phyloP scores from a whole-genome alignment of 305 asterid species.

The Stenogyne calaminthoides region DNA sequence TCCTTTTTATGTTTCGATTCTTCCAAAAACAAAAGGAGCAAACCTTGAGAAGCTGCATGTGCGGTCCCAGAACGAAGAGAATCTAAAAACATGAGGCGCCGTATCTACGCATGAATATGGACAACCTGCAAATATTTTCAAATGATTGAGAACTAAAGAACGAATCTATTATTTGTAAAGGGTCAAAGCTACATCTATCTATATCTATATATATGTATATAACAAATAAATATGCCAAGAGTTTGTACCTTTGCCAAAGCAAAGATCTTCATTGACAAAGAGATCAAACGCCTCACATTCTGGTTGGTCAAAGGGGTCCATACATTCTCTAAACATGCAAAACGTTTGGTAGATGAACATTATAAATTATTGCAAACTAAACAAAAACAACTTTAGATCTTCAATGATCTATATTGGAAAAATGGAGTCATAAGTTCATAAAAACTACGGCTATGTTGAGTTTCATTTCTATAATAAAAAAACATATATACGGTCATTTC shows the following conservation, averaged over 20 bases:
- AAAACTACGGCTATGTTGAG: not conserved
- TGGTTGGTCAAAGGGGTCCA: slow-evolving; percentile 90
- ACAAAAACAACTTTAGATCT: not conserved
- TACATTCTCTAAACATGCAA: slow-evolving; percentile 62
- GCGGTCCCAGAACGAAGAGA: slow-evolving; percentile 81
- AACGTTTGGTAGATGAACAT: slow-evolving; percentile 16
- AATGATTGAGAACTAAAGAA: not conserved
- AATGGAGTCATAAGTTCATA: not conserved
- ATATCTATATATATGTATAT: not conserved
- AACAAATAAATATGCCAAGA: not conserved
- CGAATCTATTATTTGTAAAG: not conserved
- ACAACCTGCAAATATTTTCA: slow-evolving; percentile 61
- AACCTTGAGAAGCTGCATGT: slow-evolving; percentile 77
- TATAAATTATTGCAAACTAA: not conserved
- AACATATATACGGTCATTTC: not conserved
- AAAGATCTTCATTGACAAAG: slow-evolving; percentile 76
- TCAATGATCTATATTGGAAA: not conserved
- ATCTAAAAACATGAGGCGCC: slow-evolving; percentile 77
- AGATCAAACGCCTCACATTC: slow-evolving; percentile 89
- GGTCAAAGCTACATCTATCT: not conserved
- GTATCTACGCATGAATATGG: slow-evolving; percentile 82
- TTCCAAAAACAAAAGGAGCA: slow-evolving; percentile 22
- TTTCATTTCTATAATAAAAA: not conserved
- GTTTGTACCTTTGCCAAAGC: slow-evolving; percentile 73
- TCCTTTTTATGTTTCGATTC: not conserved